Base-by-base conservation (phyloP, 805 yeast genomes). In the Wickerhamiella occidentalis region DNA sequence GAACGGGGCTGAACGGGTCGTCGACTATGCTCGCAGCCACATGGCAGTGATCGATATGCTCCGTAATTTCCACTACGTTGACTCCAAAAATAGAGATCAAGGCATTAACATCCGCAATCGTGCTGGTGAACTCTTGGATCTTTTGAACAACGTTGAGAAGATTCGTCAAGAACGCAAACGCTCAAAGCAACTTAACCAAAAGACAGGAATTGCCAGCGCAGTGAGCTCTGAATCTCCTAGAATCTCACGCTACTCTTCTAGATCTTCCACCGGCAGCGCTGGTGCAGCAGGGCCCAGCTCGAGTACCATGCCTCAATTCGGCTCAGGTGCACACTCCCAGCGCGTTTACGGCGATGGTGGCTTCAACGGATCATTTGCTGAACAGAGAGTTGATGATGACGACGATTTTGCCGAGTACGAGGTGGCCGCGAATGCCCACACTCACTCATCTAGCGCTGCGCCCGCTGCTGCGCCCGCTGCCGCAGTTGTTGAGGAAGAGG, bases 51-150 rank as follows among this genome's bases (percentile, higher is more conserved):
- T 92, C 51, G 81, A 82, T 49, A 82, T 90, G 94, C 75, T 92
- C 59, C 85, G 85, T 61, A 78, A 86, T 11, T 92, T 92, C 78
- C 96, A 88, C 65, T 92, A 86, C 68, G 82, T 85, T 43, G 97
- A 92, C 65, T 77, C 87, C 17, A 84, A 85, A 64, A 96, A 96
- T 28, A 78, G 87, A 56, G 98, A 92, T 66, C 96, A 88, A 68
- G 98, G 98, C 48, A 79, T 87, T 56, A 88, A 90, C 62, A 95
- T 92, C 51, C 78, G 98, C 61, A 88, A 85, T 67, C 78, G 95
- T 57, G 82, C 96, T 26, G 84, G 86, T 64, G 80, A 79, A 54
- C 71, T 92, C 54, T 70, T 79, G 22, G 73, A 72, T 13, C 71
- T 92, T 56, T 72, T 92, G 56, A 78, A 78, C 57, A 94, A 85